Evolutionary conservation across 768 basidiomycete species (phyloP).

Genomic region (Termitomyces sp.): DNA sequence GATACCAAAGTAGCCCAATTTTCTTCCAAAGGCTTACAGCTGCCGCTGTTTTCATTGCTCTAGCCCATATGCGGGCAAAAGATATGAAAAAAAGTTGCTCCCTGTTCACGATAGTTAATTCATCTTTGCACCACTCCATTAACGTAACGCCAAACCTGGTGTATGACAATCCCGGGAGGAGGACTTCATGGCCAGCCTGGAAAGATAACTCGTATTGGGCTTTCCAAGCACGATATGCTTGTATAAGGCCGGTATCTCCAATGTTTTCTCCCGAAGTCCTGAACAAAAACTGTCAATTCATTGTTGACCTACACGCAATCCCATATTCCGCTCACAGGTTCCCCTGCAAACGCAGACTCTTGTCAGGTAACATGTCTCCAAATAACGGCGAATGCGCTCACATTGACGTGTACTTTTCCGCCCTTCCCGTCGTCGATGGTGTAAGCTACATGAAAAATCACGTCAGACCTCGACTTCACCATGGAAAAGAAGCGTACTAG

Average conservation of each 20-base stretch:
- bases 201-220: conserved; percentile 61
- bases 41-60: conserved; percentile 73
- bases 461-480: background rate
- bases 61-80: conserved; percentile 86
- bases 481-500: conserved; percentile 36
- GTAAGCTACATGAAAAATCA: conserved; percentile 50
- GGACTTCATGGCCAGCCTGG: conserved; percentile 57
- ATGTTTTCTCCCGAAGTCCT: conserved; percentile 93
- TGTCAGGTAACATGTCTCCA: background rate
- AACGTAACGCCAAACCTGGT: conserved; percentile 46
- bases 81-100: conserved; percentile 96
- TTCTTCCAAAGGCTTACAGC: conserved; percentile 46
- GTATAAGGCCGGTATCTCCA: conserved; percentile 80
- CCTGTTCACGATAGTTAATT: conserved; percentile 29
- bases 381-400: conserved; percentile 30
- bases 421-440: conserved; percentile 85
- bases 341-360: conserved; percentile 41
- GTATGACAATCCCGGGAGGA: conserved; percentile 78
- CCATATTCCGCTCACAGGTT: conserved; percentile 51
- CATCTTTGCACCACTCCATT: background rate
- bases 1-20: background rate
- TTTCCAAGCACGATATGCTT: conserved; percentile 92
- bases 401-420: conserved; percentile 80
- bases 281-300: conserved; percentile 11
- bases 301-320: background rate